These are phyloP conservation scores for Diaporthe vaccinii DNA, from an alignment of 2,329 filamentous ascomycete genomes.

Conservation along the genomic window DNA sequence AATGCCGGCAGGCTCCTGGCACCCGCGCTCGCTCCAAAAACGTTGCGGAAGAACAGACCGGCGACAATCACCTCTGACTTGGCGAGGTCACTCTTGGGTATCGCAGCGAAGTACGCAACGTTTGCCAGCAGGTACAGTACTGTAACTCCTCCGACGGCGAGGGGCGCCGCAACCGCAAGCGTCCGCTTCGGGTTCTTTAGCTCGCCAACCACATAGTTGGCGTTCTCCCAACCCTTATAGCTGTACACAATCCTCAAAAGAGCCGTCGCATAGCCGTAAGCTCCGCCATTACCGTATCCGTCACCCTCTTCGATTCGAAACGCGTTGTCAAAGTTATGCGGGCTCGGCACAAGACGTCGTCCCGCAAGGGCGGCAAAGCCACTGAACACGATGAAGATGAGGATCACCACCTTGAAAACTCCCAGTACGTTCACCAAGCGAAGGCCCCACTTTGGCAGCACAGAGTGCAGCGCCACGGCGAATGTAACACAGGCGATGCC, in stretches of 20 bases:
- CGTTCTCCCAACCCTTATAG: slow-evolving; percentile 75
- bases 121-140: slow-evolving; percentile 75
- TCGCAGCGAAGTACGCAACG: slow-evolving; percentile 75
- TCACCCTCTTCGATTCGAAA: slow-evolving; percentile 61
- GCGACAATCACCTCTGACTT: slow-evolving; percentile 72
- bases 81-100: slow-evolving; percentile 69
- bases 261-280: slow-evolving; percentile 68
- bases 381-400: slow-evolving; percentile 72
- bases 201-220: slow-evolving; percentile 73
- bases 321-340: slow-evolving; percentile 69
- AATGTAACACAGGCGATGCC: slow-evolving; percentile 68
- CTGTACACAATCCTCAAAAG: slow-evolving; percentile 71
- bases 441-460: slow-evolving; percentile 69
- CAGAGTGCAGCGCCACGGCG: slow-evolving; percentile 64
- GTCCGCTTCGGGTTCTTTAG: slow-evolving; percentile 68
- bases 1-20: slow-evolving; percentile 61
- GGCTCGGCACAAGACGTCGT: slow-evolving; percentile 60
- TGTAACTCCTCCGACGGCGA: slow-evolving; percentile 70
- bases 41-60: slow-evolving; percentile 71
- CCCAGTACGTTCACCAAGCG: slow-evolving; percentile 71
- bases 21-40: slow-evolving; percentile 70
- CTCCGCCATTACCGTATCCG: slow-evolving; percentile 62
- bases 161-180: slow-evolving; percentile 66
- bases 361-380: slow-evolving; percentile 70
- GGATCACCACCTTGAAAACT: slow-evolving; percentile 70